A percentile compares a stretch with the other conserved stretches of the same genome.
Conservation (phyloP, 2,329 filamentous ascomycete genomes). For the Stachybotrys elegans region DNA sequence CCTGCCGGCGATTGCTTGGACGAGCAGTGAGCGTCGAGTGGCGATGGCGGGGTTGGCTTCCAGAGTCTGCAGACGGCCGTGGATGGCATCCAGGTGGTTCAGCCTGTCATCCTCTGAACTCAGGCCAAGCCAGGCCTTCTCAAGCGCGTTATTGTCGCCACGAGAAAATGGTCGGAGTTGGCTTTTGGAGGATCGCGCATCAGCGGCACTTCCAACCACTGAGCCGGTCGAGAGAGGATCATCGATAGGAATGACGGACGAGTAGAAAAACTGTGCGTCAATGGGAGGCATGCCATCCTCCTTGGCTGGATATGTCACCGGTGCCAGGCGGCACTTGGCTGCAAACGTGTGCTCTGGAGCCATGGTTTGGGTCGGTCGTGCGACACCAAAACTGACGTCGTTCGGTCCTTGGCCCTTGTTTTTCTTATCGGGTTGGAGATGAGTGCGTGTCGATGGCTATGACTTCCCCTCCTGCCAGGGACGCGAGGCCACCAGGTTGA, state of each 20-base stretch:
- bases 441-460: too few relatives aligned
- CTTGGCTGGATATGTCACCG: conserved; percentile 32
- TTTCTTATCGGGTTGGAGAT: too few relatives aligned
- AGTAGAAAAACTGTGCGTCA: conserved; percentile 78
- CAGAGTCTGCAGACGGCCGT: conserved; percentile 4
- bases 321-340: conserved; percentile 52
- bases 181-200: conserved; percentile 49
- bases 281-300: conserved; percentile 52
- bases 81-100: conserved; percentile 37
- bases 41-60: conserved; percentile 8
- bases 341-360: conserved; percentile 50
- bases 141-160: conserved; percentile 74
- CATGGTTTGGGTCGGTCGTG: conserved; percentile 5
- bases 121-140: conserved; percentile 69
- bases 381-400: too few relatives aligned
- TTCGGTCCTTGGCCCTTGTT: too few relatives aligned
- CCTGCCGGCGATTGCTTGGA: conserved; percentile 37
- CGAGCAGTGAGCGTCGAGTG: conserved; percentile 23
- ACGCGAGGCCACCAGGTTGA: too few relatives aligned
- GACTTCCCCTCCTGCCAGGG: too few relatives aligned
- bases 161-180: conserved; percentile 72
- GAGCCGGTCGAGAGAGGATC: conserved; percentile 71
- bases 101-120: conserved; percentile 40
- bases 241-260: conserved; percentile 76
- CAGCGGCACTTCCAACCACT: conserved; percentile 41